Percentiles rank a stretch among this genome's conserved stretches.
Evolutionary conservation across 1,284 basidiomycete species (phyloP).

Genomic region (Pseudozyma hubeiensis): DNA sequence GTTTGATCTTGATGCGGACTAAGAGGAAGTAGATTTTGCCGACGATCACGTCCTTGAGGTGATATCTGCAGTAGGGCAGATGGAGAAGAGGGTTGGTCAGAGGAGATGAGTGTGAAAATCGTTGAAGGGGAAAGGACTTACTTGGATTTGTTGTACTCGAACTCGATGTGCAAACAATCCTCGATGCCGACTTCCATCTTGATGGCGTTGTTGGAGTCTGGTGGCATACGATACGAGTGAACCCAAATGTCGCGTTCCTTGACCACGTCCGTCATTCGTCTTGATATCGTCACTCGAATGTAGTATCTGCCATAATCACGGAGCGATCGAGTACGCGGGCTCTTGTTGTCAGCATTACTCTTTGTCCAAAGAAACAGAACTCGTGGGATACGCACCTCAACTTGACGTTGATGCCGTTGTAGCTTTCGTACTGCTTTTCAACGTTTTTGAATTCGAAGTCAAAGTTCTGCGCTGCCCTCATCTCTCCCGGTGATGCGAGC

Average conservation of each 20-base stretch:
- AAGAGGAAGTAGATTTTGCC: conserved; percentile 99
- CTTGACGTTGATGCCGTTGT: conserved; percentile 98
- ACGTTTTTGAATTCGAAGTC: conserved; percentile 99
- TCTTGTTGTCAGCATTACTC: not conserved
- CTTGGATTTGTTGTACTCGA: conserved; percentile 99
- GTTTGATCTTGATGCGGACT: conserved; percentile 99
- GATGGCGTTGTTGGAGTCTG: conserved; percentile 95
- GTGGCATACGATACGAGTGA: conserved; percentile 97
- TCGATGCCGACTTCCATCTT: conserved; percentile 99
- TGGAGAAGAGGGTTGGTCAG: not conserved
- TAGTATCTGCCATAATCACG: conserved; percentile 74
- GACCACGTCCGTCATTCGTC: conserved; percentile 88
- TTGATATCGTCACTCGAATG: conserved; percentile 88
- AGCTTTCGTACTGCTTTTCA: conserved; percentile 98
- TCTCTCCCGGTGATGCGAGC: conserved; percentile 90
- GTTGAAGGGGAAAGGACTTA: conserved; percentile 11
- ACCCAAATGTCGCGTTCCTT: conserved; percentile 98
- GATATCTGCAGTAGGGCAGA: conserved; percentile 74
- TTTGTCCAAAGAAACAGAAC: too few species aligned
- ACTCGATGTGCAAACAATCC: conserved; percentile 98
- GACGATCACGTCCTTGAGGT: conserved; percentile 98
- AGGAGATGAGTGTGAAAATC: not conserved
- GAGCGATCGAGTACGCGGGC: not conserved
- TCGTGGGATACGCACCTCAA: conserved; percentile 70
- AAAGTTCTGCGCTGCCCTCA: conserved; percentile 92